Base-by-base conservation (phyloP, 257 asterid genomes). In the Lithospermum erythrorhizon region DNA sequence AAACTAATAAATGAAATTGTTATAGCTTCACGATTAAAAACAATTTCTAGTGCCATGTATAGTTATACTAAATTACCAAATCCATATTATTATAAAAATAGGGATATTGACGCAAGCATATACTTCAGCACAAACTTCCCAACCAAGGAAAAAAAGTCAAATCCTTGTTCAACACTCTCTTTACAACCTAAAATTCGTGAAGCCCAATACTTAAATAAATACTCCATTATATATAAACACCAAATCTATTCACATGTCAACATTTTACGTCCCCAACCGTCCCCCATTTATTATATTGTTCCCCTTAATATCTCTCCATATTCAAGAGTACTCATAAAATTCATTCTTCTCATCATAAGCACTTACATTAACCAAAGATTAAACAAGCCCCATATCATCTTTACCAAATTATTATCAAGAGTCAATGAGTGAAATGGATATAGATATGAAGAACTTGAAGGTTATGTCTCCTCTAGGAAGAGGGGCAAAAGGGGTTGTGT, bases 401-500 rank as follows among this genome's bases (percentile, higher is more conserved):
- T 27, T 27, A 3, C 32, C 32, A 27, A 0, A 2, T 27, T 27
- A 0, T 27, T 27, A 1, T 27, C 32, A 27, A 27, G 32, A 27
- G 6, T 5, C 32, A 27, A 27, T 27, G 6, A 35, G 47, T 35
- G 15, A 35, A 0, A 8, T 41, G 17, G 49, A 41, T 27, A 72
- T 90, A 14, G 78, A 78, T 18, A 65, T 82, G 76, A 69, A 65
- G 48, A 75, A 70, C 2, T 73, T 91, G 61, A 83, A 80, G 73
- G 81, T 84, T 57, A 70, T 89, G 0, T 72, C 87, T 13, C 79
- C 89, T 13, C 97, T 93, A 17, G 99, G 99, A 27, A 85, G 97
- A 21, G 99, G 99, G 19, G 98, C 96, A 2, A 87, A 90, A 68
- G 96, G 95, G 16, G 94, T 87, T 11, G 98, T 90, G 19, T 90